These are phyloP conservation scores for Cyberlindnera euphorbiae DNA, from an alignment of 805 yeast species.

Conservation along the genomic window DNA sequence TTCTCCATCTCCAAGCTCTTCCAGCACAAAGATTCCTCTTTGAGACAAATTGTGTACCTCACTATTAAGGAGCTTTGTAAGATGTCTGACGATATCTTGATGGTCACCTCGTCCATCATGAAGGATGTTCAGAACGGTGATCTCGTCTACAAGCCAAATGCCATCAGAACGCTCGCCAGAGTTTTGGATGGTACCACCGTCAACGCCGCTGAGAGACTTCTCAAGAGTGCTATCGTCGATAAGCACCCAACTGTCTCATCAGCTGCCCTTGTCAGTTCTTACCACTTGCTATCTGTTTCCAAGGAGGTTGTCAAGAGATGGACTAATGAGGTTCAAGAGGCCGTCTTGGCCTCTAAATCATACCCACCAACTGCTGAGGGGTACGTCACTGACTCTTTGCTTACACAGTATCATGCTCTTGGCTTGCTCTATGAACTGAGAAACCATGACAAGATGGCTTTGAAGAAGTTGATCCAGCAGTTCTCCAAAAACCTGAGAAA, in stretches of 20 bases:
- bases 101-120: constrained; percentile 98
- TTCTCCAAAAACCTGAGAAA: constrained; percentile 62
- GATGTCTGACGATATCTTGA: constrained; percentile 84
- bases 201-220: constrained; percentile 85
- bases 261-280: constrained; percentile 91
- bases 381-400: constrained; percentile 68
- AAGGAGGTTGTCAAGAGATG: constrained; percentile 91
- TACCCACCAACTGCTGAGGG: constrained; percentile 35
- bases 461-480: constrained; percentile 83
- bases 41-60: constrained; percentile 90
- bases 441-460: constrained; percentile 89
- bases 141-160: constrained; percentile 83
- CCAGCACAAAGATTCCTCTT: constrained; percentile 81
- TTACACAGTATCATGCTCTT: constrained; percentile 93
- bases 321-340: constrained; percentile 90
- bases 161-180: constrained; percentile 85
- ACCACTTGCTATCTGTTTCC: constrained; percentile 84
- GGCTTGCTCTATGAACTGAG: constrained; percentile 85
- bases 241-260: constrained; percentile 81
- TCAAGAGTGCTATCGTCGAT: constrained; percentile 91
- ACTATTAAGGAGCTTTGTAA: constrained; percentile 88
- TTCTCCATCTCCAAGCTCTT: constrained; percentile 92
- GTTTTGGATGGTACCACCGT: constrained; percentile 89
- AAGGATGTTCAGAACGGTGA: constrained; percentile 94
- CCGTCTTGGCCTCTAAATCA: constrained; percentile 52